Conservation (phyloP, 208 protist genomes). For the Leishmania martiniquensis region DNA sequence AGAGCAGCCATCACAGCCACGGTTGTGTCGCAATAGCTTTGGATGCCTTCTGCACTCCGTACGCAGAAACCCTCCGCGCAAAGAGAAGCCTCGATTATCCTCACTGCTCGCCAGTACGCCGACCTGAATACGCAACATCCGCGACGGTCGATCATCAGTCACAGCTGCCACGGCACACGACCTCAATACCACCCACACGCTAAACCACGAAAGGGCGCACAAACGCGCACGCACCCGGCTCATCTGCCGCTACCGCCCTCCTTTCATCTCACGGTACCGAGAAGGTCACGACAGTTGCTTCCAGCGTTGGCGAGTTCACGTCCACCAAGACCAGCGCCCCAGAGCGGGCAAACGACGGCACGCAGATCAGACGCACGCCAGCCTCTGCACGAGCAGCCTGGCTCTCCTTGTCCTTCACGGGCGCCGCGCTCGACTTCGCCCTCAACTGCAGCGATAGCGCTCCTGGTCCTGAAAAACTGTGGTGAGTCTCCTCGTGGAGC, state of each 20-base stretch:
- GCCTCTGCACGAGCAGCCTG: not conserved
- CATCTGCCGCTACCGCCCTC: not conserved
- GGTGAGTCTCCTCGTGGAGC: slow-evolving; percentile 31
- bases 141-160: not conserved
- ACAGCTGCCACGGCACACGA: not conserved
- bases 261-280: slow-evolving; percentile 21
- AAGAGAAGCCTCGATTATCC: not conserved
- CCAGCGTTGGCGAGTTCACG: slow-evolving; percentile 70
- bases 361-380: slow-evolving; percentile 76
- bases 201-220: not conserved
- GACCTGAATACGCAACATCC: not conserved
- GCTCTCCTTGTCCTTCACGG: slow-evolving; percentile 19
- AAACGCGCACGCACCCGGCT: not conserved
- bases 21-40: not conserved
- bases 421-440: not conserved
- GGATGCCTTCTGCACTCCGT: not conserved
- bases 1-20: not conserved
- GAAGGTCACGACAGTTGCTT: slow-evolving; percentile 47
- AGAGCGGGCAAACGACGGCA: slow-evolving; percentile 71
- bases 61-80: not conserved
- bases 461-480: slow-evolving; percentile 11
- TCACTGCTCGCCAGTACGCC: not conserved
- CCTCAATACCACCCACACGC: not conserved
- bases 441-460: not conserved
- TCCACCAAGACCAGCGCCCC: slow-evolving; percentile 79